Conservation (phyloP, 2,329 filamentous ascomycete species). For the Sporothrix inflata region DNA sequence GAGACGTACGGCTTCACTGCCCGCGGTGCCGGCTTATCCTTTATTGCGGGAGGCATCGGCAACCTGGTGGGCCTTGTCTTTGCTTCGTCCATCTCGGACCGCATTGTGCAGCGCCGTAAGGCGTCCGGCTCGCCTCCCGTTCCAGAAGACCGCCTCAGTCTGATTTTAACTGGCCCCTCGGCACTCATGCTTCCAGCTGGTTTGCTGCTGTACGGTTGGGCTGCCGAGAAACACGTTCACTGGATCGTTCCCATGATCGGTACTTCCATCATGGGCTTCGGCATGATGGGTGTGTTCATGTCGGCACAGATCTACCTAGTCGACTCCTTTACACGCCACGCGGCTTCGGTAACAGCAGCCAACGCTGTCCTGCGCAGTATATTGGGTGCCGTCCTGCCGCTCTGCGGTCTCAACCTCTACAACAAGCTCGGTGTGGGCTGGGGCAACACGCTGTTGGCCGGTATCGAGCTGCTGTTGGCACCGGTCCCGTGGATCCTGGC, state of each 20-base stretch:
- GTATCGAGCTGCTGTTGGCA: conserved; percentile 49
- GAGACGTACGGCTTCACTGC: conserved; percentile 51
- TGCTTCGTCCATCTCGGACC: conserved; percentile 42
- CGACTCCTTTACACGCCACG: conserved; percentile 60
- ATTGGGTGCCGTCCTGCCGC: conserved; percentile 59
- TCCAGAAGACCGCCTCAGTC: conserved; percentile 40
- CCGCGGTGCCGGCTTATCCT: conserved; percentile 52
- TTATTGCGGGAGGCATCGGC: conserved; percentile 51
- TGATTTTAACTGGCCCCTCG: conserved; percentile 49
- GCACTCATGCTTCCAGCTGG: conserved; percentile 55
- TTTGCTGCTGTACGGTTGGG: conserved; percentile 59
- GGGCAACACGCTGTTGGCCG: conserved; percentile 43
- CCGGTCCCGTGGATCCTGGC: conserved; percentile 36
- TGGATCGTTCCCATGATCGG: conserved; percentile 60
- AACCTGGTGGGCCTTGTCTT: conserved; percentile 49
- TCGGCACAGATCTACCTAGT: conserved; percentile 58
- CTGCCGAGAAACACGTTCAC: conserved; percentile 49
- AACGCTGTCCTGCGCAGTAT: conserved; percentile 59
- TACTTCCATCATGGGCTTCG: conserved; percentile 35
- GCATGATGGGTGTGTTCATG: conserved; percentile 40
- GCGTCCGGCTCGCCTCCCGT: conserved; percentile 31
- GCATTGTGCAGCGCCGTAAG: conserved; percentile 54
- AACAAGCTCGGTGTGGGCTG: conserved; percentile 54
- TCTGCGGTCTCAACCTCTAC: conserved; percentile 61
- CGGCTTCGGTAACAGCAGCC: conserved; percentile 62